A percentile compares a stretch with the other conserved stretches of the same genome.
Conservation (phyloP, 306 rosid species). For the Medicago ruthenica region DNA sequence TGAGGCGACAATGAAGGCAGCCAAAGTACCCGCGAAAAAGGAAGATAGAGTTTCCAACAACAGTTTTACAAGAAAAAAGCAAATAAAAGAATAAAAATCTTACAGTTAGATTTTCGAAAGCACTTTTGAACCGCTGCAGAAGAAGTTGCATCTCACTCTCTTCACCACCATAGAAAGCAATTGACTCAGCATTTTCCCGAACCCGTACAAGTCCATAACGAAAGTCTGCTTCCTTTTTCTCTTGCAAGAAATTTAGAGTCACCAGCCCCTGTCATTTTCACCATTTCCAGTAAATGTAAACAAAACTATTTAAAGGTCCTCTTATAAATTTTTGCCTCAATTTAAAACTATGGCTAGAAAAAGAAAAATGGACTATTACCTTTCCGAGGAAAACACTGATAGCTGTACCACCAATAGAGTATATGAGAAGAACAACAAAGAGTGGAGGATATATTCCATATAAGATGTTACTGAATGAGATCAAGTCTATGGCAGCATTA, state of each 20-base stretch:
- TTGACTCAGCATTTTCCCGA: conserved; percentile 97
- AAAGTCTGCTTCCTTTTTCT: conserved; percentile 98
- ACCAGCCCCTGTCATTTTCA: conserved; percentile 79
- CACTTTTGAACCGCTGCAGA: conserved; percentile 88
- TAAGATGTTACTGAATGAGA: conserved; percentile 92
- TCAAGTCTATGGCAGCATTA: conserved; percentile 85
- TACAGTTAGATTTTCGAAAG: conserved; percentile 90
- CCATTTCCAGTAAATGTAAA: conserved; percentile 28
- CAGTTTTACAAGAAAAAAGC: conserved; percentile 23
- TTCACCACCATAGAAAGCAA: conserved; percentile 97
- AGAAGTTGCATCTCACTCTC: conserved; percentile 88
- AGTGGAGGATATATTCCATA: conserved; percentile 94
- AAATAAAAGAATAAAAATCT: conserved; percentile 41
- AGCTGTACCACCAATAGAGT: conserved; percentile 95
- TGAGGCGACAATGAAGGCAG: not conserved
- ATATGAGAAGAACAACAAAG: conserved; percentile 78
- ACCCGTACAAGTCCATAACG: conserved; percentile 96
- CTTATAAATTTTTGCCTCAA: not conserved
- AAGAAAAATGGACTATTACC: conserved; percentile 52
- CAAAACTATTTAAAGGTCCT: conserved; percentile 10
- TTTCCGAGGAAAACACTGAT: conserved; percentile 86
- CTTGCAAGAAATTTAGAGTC: conserved; percentile 86
- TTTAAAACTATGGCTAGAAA: conserved; percentile 28
- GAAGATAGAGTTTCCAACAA: not conserved
- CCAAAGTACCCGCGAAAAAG: not conserved